A percentile compares a stretch with the other conserved stretches of the same genome.
Evolutionary conservation across 345 rosid species (phyloP).

Genomic region (Sisymbrium irio): DNA sequence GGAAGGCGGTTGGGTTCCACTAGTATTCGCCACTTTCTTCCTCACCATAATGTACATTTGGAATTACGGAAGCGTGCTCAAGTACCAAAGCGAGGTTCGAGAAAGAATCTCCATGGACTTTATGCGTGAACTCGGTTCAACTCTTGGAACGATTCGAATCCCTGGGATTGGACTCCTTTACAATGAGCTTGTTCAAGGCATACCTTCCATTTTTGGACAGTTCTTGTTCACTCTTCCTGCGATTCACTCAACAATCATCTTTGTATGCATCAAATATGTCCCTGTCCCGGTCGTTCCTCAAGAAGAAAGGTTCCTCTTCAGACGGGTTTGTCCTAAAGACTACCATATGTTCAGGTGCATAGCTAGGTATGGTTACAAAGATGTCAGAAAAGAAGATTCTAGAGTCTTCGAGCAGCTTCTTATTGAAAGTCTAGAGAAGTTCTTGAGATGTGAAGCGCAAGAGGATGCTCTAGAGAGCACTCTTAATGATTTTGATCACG

Average conservation of each 20-base stretch:
- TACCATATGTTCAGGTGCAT: conserved; percentile 89
- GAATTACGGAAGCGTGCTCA: conserved; percentile 94
- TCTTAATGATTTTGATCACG: conserved; percentile 44
- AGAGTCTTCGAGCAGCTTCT: conserved; percentile 77
- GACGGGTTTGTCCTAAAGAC: conserved; percentile 88
- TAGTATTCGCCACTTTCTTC: conserved; percentile 70
- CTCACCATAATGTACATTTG: conserved; percentile 83
- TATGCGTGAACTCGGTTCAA: conserved; percentile 82
- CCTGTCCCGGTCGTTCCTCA: conserved; percentile 92
- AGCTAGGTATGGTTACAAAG: conserved; percentile 94
- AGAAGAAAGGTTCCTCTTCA: conserved; percentile 83
- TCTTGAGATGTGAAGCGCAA: conserved; percentile 70
- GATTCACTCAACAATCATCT: conserved; percentile 79
- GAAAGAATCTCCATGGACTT: conserved; percentile 85
- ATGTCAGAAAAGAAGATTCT: conserved; percentile 80
- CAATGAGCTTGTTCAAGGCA: conserved; percentile 86
- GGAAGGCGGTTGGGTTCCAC: conserved; percentile 96
- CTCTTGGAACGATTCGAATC: conserved; percentile 75
- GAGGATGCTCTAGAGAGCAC: conserved; percentile 73
- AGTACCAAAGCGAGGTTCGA: conserved; percentile 89
- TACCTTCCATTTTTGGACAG: conserved; percentile 88
- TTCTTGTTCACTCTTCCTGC: conserved; percentile 86
- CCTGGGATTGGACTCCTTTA: conserved; percentile 89
- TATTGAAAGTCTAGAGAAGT: conserved; percentile 77
- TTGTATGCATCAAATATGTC: conserved; percentile 92